Conservation (phyloP, 208 protist species). For the Trypanosoma theileri region DNA sequence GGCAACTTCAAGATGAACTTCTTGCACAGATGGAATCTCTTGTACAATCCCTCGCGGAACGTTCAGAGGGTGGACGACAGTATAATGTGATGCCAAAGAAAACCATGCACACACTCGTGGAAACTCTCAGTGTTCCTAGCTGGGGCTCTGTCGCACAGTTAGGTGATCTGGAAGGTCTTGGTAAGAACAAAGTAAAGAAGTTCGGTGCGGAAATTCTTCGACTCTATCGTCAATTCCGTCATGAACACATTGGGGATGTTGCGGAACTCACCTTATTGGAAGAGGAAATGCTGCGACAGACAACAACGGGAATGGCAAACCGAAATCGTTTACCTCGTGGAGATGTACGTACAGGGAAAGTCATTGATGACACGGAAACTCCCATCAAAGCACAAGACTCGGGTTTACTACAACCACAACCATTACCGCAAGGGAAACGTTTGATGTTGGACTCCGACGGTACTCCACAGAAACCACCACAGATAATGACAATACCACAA, state of each 20-base stretch:
- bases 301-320: slow-evolving; percentile 43
- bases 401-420: not conserved
- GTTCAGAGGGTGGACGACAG: slow-evolving; percentile 65
- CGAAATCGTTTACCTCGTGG: slow-evolving; percentile 46
- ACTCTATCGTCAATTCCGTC: slow-evolving; percentile 78
- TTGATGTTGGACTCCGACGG: slow-evolving; percentile 28
- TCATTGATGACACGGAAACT: slow-evolving; percentile 19
- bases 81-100: slow-evolving; percentile 88
- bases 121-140: slow-evolving; percentile 52
- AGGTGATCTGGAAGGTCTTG: slow-evolving; percentile 79
- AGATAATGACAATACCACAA: slow-evolving; percentile 7
- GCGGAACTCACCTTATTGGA: slow-evolving; percentile 59
- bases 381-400: not conserved
- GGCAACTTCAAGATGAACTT: slow-evolving; percentile 50
- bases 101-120: slow-evolving; percentile 71
- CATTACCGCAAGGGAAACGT: not conserved
- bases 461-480: slow-evolving; percentile 12
- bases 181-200: slow-evolving; percentile 87
- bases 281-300: slow-evolving; percentile 49
- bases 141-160: slow-evolving; percentile 77
- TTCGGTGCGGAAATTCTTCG: slow-evolving; percentile 78
- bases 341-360: slow-evolving; percentile 12
- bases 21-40: slow-evolving; percentile 65
- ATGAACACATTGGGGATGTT: slow-evolving; percentile 80
- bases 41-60: slow-evolving; percentile 72